Base-by-base conservation (phyloP, 805 yeast species). In the Schwanniomyces sp. region DNA sequence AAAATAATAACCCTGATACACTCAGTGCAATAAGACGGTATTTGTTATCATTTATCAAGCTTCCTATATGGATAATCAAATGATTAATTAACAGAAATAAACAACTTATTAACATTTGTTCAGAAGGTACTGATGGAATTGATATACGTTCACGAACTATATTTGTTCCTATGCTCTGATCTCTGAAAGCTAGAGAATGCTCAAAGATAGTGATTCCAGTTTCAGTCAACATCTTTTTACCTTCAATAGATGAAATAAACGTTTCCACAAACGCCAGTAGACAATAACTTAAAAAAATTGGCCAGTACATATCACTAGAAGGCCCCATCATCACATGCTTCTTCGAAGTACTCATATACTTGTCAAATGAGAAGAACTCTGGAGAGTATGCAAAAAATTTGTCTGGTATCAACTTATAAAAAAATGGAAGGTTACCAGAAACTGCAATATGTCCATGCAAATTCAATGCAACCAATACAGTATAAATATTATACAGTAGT, bases 111-210 rank as follows among this genome's bases (percentile, higher is more conserved):
- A 79, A 70, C 40, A 79, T 67, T 58, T 76, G 88, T 42, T 72
- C 76, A 1, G 83, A 76, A 28, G 83, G 89, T 42, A 74, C 66
- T 40, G 55, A 48, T 7, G 48, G 53, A 18, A 51, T 43, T 24
- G 49, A 52, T 3, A 49, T 43, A 37, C 54, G 56, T 11, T 21
- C 9, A 9, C 66, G 60, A 38, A 64, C 57, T 44, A 67, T 58
- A 39, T 62, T 52, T 3, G 40, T 46, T 2, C 64, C 67, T 18
- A 74, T 71, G 60, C 78, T 86, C 48, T 78, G 83, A 55, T 87
- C 94, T 56, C 86, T 91, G 58, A 85, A 85, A 10, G 89, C 88
- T 12, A 86, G 62, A 4, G 92, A 85, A 56, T 82, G 85, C 61
- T 88, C 94, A 64, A 87, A 86, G 30, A 87, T 66, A 0, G 94